A percentile compares a stretch with the other conserved stretches of the same genome.
Conservation (phyloP, 306 rosid species). For the Quercus rubra region DNA sequence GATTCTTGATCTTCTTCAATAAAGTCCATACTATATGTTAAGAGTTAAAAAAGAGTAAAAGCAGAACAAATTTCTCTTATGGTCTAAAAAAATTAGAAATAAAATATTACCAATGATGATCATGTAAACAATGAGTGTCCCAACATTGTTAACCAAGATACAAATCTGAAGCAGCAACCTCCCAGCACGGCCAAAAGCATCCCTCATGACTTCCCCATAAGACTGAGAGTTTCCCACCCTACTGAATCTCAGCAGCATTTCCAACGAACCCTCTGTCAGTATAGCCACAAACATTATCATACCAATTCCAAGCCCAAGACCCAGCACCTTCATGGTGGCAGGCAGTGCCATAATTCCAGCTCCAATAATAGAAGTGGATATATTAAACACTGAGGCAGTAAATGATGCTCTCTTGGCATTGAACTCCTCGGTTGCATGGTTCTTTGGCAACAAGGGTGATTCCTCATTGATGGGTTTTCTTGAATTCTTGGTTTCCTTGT, state of each 20-base stretch:
- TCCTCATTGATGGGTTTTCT: constrained; percentile 10
- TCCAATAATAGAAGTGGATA: constrained; percentile 67
- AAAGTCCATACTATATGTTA: neutral
- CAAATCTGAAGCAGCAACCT: constrained; percentile 40
- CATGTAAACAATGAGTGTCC: constrained; percentile 62
- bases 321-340: constrained; percentile 68
- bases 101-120: constrained; percentile 51
- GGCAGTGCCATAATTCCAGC: constrained; percentile 83
- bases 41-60: neutral
- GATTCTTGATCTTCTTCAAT: neutral
- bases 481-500: neutral
- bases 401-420: constrained; percentile 35
- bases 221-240: constrained; percentile 33
- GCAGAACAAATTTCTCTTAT: neutral
- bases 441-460: constrained; percentile 21
- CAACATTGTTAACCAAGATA: constrained; percentile 57
- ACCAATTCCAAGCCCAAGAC: constrained; percentile 40
- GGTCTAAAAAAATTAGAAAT: neutral
- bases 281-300: constrained; percentile 48
- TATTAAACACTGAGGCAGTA: constrained; percentile 50
- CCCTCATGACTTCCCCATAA: constrained; percentile 46
- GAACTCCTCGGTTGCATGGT: constrained; percentile 1
- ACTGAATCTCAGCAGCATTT: constrained; percentile 55
- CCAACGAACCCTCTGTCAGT: constrained; percentile 46
- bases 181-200: constrained; percentile 54